phyloP scores from a whole-genome alignment of 352 stramenopile species.

The Blastocystis sp. region DNA sequence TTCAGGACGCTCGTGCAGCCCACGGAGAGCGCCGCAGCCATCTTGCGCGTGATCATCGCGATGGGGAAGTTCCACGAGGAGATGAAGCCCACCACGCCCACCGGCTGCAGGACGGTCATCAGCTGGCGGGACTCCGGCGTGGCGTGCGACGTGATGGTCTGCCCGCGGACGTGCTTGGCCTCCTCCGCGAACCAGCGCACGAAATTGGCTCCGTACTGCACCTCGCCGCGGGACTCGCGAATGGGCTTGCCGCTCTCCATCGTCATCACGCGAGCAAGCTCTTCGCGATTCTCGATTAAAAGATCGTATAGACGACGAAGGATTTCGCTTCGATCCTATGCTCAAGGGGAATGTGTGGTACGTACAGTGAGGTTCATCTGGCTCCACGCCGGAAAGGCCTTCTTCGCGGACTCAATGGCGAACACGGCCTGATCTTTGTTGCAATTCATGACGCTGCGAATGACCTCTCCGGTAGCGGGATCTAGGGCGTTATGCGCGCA shows the following conservation, averaged over 20 bases:
- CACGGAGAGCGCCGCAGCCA: slow-evolving; percentile 84
- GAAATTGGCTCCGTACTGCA: slow-evolving; percentile 87
- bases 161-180: slow-evolving; percentile 81
- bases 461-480: slow-evolving; percentile 78
- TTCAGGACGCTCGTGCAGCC: slow-evolving; percentile 93
- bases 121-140: slow-evolving; percentile 76
- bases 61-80: slow-evolving; percentile 97
- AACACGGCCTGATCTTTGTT: slow-evolving; percentile 76
- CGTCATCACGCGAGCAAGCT: slow-evolving; percentile 88
- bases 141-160: slow-evolving; percentile 76
- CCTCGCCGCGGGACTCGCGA: slow-evolving; percentile 86
- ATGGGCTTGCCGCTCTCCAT: slow-evolving; percentile 93
- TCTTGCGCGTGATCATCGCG: slow-evolving; percentile 95
- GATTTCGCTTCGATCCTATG: not conserved
- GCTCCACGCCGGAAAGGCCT: slow-evolving; percentile 78
- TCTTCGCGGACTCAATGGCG: slow-evolving; percentile 77
- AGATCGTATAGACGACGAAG: slow-evolving; percentile 6
- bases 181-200: slow-evolving; percentile 93
- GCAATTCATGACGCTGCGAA: slow-evolving; percentile 79
- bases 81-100: slow-evolving; percentile 89
- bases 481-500: not conserved
- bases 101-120: slow-evolving; percentile 81
- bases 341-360: slow-evolving; percentile 31
- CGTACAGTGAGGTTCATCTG: slow-evolving; percentile 76
- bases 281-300: slow-evolving; percentile 76